Conservation (phyloP, 2,329 filamentous ascomycete genomes). For the Cercospora citrullina region DNA sequence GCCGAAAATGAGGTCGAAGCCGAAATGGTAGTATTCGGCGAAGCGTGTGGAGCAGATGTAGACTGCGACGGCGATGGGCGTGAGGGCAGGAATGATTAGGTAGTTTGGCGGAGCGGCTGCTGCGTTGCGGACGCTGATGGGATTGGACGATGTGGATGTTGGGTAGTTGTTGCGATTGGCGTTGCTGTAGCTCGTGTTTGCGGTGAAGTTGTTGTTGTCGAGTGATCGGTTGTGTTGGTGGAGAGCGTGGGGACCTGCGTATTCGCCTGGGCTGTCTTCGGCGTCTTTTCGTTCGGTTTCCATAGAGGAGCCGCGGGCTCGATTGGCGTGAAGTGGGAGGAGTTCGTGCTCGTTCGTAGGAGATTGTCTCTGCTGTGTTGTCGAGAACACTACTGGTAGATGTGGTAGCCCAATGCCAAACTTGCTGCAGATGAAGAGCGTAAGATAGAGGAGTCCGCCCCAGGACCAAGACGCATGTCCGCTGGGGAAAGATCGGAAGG, state of each 20-base stretch:
- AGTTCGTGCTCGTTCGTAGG: conserved; percentile 28
- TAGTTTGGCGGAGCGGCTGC: conserved; percentile 82
- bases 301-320: conserved; percentile 20
- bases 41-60: conserved; percentile 69
- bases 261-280: conserved; percentile 5
- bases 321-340: conserved; percentile 32
- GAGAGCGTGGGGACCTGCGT: neutral
- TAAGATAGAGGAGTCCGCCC: conserved; percentile 79
- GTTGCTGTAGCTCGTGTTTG: neutral
- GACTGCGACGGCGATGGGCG: conserved; percentile 24
- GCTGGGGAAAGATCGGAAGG: conserved; percentile 81
- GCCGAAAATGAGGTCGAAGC: conserved; percentile 90
- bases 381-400: conserved; percentile 51
- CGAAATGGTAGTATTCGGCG: conserved; percentile 85
- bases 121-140: conserved; percentile 54
- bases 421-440: conserved; percentile 82
- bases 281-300: conserved; percentile 20
- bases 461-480: conserved; percentile 75
- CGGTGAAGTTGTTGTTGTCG: neutral
- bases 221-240: neutral
- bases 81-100: conserved; percentile 46
- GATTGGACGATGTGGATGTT: conserved; percentile 38
- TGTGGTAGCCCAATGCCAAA: conserved; percentile 74
- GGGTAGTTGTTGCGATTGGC: neutral
- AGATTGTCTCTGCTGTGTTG: conserved; percentile 20